These are phyloP conservation scores for Fusarium albosuccineum DNA, from an alignment of 2,329 filamentous ascomycete genomes.

Conservation along the genomic window DNA sequence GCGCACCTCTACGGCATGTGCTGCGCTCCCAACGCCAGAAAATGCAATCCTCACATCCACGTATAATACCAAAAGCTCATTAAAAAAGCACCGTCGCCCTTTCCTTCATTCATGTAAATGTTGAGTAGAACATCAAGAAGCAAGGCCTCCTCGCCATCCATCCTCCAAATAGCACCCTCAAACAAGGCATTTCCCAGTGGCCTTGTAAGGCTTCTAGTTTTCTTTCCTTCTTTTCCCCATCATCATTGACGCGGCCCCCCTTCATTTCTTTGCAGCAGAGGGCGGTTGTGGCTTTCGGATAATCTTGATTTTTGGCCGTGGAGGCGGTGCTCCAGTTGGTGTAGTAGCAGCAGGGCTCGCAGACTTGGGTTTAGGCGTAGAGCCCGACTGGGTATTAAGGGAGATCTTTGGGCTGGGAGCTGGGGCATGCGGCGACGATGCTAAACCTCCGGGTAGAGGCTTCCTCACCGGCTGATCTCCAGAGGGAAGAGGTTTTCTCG, in stretches of 20 bases:
- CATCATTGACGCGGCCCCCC: neutral
- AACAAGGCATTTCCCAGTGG: no score
- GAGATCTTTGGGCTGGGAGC: conserved; percentile 47
- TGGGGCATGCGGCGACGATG: conserved; percentile 40
- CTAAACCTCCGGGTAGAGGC: conserved; percentile 49
- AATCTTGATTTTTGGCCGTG: conserved; percentile 54
- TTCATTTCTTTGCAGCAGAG: conserved; percentile 38
- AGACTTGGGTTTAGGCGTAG: conserved; percentile 42
- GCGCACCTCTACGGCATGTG: neutral
- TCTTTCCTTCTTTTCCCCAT: no score
- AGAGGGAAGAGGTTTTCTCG: conserved; percentile 53
- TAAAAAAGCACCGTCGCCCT: conserved; percentile 1
- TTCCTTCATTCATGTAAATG: no score
- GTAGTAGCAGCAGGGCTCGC: conserved; percentile 43
- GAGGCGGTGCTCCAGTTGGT: conserved; percentile 39
- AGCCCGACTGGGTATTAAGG: conserved; percentile 37
- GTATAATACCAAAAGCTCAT: conserved; percentile 21
- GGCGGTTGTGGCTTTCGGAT: conserved; percentile 52
- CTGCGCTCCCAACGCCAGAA: conserved; percentile 32
- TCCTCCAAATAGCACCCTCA: no score
- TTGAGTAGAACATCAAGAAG: neutral
- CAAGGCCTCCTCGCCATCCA: no score
- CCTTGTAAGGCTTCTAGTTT: no score
- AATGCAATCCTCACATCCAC: conserved; percentile 29
- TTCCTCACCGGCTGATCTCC: conserved; percentile 47